Percentiles rank a stretch among this genome's conserved stretches.
Conservation (phyloP, 2,329 filamentous ascomycete genomes). For the Xylaria arbuscula region DNA sequence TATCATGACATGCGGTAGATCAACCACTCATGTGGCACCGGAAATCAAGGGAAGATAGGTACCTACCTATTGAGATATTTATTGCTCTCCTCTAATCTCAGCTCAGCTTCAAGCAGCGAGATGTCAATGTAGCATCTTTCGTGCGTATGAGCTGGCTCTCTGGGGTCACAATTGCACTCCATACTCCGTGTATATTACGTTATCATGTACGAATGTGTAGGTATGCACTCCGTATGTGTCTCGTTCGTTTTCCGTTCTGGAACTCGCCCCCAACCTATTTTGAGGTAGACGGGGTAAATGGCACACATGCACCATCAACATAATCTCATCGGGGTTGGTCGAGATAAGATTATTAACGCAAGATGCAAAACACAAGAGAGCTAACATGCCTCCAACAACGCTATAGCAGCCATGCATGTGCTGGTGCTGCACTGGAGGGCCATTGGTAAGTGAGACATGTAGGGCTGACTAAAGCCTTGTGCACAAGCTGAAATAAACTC, state of each 20-base stretch:
- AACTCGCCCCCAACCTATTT: conserved; percentile 36
- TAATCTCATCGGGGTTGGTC: neutral
- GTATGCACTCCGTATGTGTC: neutral
- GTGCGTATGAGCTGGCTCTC: conserved; percentile 1
- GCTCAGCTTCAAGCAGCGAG: neutral
- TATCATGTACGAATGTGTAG: neutral
- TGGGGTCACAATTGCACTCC: conserved; percentile 4
- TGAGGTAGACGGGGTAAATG: conserved; percentile 20
- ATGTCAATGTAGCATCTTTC: neutral
- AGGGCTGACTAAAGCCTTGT: conserved; percentile 16
- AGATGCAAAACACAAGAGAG: conserved; percentile 8
- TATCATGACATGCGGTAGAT: conserved; percentile 31
- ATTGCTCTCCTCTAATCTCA: neutral
- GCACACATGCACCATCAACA: conserved; percentile 13
- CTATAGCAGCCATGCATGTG: neutral
- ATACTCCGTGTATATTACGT: conserved; percentile 6
- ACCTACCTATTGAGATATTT: conserved; percentile 3
- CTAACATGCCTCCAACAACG: neutral
- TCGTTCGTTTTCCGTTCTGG: conserved; percentile 20
- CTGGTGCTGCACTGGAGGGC: neutral
- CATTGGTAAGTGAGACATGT: conserved; percentile 4
- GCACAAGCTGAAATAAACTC: conserved; percentile 14
- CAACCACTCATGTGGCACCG: conserved; percentile 4
- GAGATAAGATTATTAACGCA: neutral
- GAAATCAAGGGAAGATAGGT: neutral